These are phyloP conservation scores for Tolypocladium tropicale DNA, from an alignment of 2,329 filamentous ascomycete genomes.

Conservation along the genomic window DNA sequence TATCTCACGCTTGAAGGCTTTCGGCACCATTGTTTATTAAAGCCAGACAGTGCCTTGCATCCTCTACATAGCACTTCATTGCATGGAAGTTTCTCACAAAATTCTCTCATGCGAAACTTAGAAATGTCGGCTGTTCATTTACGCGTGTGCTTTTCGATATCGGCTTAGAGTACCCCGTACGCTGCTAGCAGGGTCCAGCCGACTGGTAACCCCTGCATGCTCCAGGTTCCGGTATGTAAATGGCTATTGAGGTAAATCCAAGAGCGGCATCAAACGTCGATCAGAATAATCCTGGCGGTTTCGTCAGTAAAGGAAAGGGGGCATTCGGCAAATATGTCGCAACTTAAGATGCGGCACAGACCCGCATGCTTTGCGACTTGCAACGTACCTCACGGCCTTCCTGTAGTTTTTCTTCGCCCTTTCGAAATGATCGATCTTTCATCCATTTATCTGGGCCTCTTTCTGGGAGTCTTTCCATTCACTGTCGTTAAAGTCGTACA, in stretches of 20 bases:
- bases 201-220: not conserved
- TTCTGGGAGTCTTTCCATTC: slow-evolving; percentile 15
- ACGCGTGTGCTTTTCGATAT: not conserved
- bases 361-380: not conserved
- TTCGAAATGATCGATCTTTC: slow-evolving; percentile 9
- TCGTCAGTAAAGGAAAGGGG: not conserved
- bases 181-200: not conserved
- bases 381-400: too few relatives aligned
- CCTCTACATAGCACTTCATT: not conserved
- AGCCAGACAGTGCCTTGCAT: not conserved
- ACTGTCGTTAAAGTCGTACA: slow-evolving; percentile 11
- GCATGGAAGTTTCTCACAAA: not conserved
- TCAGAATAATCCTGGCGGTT: not conserved
- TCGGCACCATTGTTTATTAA: not conserved
- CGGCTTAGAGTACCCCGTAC: not conserved
- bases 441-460: slow-evolving; percentile 14
- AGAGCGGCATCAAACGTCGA: not conserved
- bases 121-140: not conserved
- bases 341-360: not conserved
- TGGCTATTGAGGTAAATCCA: not conserved
- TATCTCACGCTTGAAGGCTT: not conserved
- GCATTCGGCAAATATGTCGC: too few relatives aligned
- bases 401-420: too few relatives aligned
- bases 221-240: not conserved
- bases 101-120: not conserved